phyloP scores from a whole-genome alignment of 164 flowering plant species.

The Aristolochia fimbriata region DNA sequence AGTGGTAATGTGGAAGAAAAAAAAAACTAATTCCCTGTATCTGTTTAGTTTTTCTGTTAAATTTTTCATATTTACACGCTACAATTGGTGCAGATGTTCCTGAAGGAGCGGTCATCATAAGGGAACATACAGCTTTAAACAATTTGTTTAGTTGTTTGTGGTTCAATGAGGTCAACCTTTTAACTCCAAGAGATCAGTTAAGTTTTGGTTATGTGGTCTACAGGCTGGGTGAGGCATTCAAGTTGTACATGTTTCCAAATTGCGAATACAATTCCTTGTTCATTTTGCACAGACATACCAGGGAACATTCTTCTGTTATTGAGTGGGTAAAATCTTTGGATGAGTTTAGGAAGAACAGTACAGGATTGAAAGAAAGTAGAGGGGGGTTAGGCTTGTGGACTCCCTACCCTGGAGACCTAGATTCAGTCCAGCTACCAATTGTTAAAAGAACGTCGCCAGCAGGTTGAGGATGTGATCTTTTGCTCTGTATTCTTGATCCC shows the following conservation, averaged over 20 bases:
- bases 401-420: constrained; percentile 78
- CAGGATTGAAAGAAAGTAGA: constrained; percentile 59
- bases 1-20: constrained; percentile 64
- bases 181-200: constrained; percentile 95
- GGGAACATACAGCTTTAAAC: constrained; percentile 83
- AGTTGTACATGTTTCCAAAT: constrained; percentile 86
- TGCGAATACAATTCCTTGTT: constrained; percentile 86
- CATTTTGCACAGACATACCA: constrained; percentile 69
- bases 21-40: not conserved
- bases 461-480: constrained; percentile 38
- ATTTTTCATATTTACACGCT: not conserved
- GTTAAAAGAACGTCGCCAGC: constrained; percentile 78
- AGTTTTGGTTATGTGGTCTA: constrained; percentile 91
- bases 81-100: constrained; percentile 72
- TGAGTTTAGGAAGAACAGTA: constrained; percentile 44
- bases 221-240: constrained; percentile 55
- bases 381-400: constrained; percentile 95
- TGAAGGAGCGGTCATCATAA: constrained; percentile 86
- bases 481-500: no score
- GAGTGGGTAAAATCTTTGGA: constrained; percentile 77
- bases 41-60: not conserved
- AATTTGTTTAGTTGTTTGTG: constrained; percentile 90
- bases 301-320: constrained; percentile 83
- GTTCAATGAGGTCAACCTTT: constrained; percentile 94
- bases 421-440: constrained; percentile 51